Evolutionary conservation across 208 protist species (phyloP).

Genomic region (Trypanosoma mega): DNA sequence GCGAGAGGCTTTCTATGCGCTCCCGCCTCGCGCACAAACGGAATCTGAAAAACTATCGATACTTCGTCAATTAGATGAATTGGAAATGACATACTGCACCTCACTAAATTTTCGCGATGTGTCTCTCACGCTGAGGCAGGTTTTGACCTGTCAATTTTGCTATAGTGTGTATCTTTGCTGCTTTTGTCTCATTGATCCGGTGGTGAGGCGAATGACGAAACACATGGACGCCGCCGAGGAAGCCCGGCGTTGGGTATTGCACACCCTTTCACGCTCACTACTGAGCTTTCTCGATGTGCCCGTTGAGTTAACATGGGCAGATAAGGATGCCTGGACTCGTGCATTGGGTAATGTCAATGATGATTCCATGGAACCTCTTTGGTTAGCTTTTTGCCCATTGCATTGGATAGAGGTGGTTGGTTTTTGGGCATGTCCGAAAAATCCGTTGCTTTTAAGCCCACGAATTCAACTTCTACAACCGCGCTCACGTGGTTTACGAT

Average conservation of each 20-base stretch:
- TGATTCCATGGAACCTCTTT: too few relatives aligned
- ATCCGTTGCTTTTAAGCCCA: conserved; percentile 42
- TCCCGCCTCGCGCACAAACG: conserved; percentile 29
- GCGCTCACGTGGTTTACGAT: background rate
- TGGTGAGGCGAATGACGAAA: background rate
- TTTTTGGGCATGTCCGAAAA: conserved; percentile 75
- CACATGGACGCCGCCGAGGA: conserved; percentile 3
- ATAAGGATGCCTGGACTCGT: too few relatives aligned
- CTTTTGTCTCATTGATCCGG: conserved; percentile 40
- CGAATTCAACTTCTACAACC: conserved; percentile 1
- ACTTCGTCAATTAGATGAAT: conserved; percentile 29
- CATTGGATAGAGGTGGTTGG: conserved; percentile 84
- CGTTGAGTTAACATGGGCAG: too few relatives aligned
- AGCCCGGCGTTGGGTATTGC: conserved; percentile 27
- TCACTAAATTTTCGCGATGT: conserved; percentile 56
- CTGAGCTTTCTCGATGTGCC: conserved; percentile 24
- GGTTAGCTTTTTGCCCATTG: conserved; percentile 45
- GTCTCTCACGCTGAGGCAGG: conserved; percentile 37
- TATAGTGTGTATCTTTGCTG: conserved; percentile 44
- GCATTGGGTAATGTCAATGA: too few relatives aligned
- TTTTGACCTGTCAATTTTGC: conserved; percentile 33
- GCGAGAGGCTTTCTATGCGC: conserved; percentile 30
- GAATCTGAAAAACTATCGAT: conserved; percentile 35
- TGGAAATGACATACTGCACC: conserved; percentile 54
- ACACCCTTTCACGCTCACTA: conserved; percentile 37